A percentile compares a stretch with the other conserved stretches of the same genome.
phyloP scores from a whole-genome alignment of 2,329 filamentous ascomycete genomes.

The Chaetomium olivaceum region DNA sequence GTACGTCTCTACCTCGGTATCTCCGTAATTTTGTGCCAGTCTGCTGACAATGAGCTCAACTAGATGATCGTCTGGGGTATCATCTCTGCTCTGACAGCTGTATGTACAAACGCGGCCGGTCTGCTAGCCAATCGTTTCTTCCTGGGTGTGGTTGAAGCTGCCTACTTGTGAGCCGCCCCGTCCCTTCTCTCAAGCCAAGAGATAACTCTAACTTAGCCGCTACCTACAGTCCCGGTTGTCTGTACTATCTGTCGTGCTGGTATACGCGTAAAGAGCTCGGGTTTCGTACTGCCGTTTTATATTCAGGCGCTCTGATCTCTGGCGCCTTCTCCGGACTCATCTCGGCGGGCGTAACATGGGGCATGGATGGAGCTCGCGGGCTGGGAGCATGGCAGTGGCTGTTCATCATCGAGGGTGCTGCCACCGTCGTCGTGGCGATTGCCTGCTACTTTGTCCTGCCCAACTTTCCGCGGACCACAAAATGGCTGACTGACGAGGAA shows the following conservation, averaged over 20 bases:
- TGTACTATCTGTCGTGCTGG: conserved; percentile 62
- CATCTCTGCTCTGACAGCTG: conserved; percentile 47
- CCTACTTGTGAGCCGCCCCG: conserved; percentile 34
- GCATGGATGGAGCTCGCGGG: conserved; percentile 57
- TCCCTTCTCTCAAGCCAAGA: neutral
- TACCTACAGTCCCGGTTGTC: conserved; percentile 38
- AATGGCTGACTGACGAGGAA: conserved; percentile 59
- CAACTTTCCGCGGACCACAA: conserved; percentile 39
- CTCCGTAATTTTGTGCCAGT: neutral
- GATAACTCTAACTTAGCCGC: neutral
- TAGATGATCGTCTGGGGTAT: conserved; percentile 53
- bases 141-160: conserved; percentile 47
- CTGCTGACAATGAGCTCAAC: neutral
- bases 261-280: conserved; percentile 66
- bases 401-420: conserved; percentile 65
- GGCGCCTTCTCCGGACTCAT: conserved; percentile 66
- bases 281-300: conserved; percentile 57
- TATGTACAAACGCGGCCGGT: conserved; percentile 39
- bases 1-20: conserved; percentile 37
- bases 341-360: conserved; percentile 59
- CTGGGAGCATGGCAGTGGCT: conserved; percentile 64
- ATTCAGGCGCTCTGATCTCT: conserved; percentile 63
- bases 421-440: conserved; percentile 59
- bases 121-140: conserved; percentile 47
- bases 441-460: conserved; percentile 58